Evolutionary conservation across 306 rosid genomes (phyloP), one percentile per base, ranked within the genome.

Genomic region (Prunus mira): DNA sequence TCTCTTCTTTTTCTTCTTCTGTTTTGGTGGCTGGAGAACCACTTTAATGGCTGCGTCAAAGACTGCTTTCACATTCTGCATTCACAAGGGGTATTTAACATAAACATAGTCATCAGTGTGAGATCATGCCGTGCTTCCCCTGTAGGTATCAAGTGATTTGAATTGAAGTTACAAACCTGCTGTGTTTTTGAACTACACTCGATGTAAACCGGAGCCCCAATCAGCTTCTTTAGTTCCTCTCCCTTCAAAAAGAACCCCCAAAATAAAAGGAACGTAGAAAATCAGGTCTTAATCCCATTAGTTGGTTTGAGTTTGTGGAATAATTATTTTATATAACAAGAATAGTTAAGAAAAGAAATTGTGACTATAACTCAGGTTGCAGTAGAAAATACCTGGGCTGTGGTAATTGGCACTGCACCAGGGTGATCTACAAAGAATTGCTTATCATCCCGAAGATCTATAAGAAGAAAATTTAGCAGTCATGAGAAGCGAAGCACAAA

Each of bases 121-220:
- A 76, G 80, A 69, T 47, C n/a, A 9, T 11, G 24, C 28, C 49
- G 69, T 65, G 50, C 12, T 55, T 77, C 47, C 69, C 56, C 32
- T 41, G 12, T 19, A 27, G 52, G 55, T 12, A 73, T 78, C 25
- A 41, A 76, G 55, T 28, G 64, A 78, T 65, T 70, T 34, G 62
- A 74, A 24, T 73, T 73, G 73, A 65, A 81, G 79, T 58, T 78
- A 75, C 67, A 62, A 82, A 92, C 98, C 94, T 90, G 91, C 81
- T 95, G 97, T 27, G 98, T 92, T 89, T 95, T 95, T 46, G 98
- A 95, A 84, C 98, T 95, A 64, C 98, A 95, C 76, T 95, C 98
- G 25, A 90, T 87, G 86, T 90, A 95, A 82, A 83, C 85, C 1
- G 91, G 97, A 65, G 97, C 93, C 17, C 97, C 96, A 7, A 95